Percentiles rank a stretch among this genome's conserved stretches.
phyloP scores from a whole-genome alignment of 306 rosid genomes.

The Sicyos baderoa region DNA sequence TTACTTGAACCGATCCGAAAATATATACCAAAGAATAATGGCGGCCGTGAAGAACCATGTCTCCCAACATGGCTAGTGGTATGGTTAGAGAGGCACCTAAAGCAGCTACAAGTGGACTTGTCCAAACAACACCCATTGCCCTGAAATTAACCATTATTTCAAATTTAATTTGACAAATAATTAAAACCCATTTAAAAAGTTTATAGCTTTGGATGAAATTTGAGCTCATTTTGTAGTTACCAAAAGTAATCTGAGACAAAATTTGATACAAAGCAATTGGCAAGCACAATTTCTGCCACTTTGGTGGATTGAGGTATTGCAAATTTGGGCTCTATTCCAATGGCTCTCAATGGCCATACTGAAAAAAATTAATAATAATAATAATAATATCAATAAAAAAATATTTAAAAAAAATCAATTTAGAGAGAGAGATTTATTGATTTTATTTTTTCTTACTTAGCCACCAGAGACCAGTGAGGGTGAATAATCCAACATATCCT shows the following conservation, averaged over 20 bases:
- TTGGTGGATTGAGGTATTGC: constrained; percentile 18
- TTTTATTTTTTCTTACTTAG: constrained; percentile 17
- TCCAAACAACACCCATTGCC: constrained; percentile 33
- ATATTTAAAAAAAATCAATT: background rate
- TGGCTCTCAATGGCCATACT: constrained; percentile 26
- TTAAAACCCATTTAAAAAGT: background rate
- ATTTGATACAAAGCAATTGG: constrained; percentile 25
- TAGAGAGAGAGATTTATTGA: background rate
- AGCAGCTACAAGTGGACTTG: constrained; percentile 24
- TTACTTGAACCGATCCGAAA: constrained; percentile 23
- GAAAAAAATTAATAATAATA: background rate
- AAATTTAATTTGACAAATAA: background rate
- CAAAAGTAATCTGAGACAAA: constrained; percentile 27
- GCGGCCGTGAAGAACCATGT: constrained; percentile 27
- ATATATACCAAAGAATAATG: constrained; percentile 25
- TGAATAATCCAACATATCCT: constrained; percentile 26
- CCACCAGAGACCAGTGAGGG: constrained; percentile 27
- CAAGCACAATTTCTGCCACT: constrained; percentile 18
- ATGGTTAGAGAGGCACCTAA: constrained; percentile 24
- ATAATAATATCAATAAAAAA: no score
- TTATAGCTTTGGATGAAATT: background rate
- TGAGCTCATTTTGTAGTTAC: background rate
- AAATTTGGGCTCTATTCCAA: constrained; percentile 28
- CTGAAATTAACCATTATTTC: constrained; percentile 1
- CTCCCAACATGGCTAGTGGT: constrained; percentile 28